Conservation (phyloP, 768 basidiomycete species). For the Serpula lacrymans region DNA sequence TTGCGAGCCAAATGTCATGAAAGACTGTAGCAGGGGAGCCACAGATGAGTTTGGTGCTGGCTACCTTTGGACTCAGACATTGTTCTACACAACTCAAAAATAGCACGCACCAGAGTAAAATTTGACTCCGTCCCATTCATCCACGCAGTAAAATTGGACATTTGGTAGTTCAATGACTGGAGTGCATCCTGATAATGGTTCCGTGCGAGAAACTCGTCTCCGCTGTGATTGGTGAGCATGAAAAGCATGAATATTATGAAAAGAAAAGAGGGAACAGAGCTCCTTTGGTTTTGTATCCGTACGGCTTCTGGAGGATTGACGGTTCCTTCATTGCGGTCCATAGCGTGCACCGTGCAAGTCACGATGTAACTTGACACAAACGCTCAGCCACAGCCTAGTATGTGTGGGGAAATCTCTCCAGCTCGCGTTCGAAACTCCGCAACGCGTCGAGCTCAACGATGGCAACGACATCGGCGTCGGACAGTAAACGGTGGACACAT, state of each 20-base stretch:
- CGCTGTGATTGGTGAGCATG: constrained; percentile 73
- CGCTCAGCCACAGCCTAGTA: not conserved
- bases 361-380: not conserved
- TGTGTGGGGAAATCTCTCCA: too few species aligned
- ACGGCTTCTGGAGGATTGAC: constrained; percentile 9
- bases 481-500: constrained; percentile 48
- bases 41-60: constrained; percentile 43
- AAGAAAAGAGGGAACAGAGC: constrained; percentile 69
- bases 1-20: constrained; percentile 41
- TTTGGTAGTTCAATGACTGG: constrained; percentile 50
- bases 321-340: constrained; percentile 28
- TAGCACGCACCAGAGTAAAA: constrained; percentile 55
- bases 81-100: not conserved
- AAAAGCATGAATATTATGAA: constrained; percentile 74
- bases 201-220: constrained; percentile 61
- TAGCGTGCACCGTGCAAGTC: constrained; percentile 13
- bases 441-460: constrained; percentile 2
- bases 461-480: constrained; percentile 20
- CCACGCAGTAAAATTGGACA: constrained; percentile 77
- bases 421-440: too few species aligned
- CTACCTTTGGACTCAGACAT: constrained; percentile 28
- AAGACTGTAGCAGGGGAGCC: constrained; percentile 43
- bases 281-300: constrained; percentile 40
- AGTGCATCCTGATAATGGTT: constrained; percentile 69
- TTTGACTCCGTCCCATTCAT: constrained; percentile 63